These are phyloP conservation scores for Phialocephala subalpina DNA, from an alignment of 2,329 filamentous ascomycete species.

Conservation along the genomic window DNA sequence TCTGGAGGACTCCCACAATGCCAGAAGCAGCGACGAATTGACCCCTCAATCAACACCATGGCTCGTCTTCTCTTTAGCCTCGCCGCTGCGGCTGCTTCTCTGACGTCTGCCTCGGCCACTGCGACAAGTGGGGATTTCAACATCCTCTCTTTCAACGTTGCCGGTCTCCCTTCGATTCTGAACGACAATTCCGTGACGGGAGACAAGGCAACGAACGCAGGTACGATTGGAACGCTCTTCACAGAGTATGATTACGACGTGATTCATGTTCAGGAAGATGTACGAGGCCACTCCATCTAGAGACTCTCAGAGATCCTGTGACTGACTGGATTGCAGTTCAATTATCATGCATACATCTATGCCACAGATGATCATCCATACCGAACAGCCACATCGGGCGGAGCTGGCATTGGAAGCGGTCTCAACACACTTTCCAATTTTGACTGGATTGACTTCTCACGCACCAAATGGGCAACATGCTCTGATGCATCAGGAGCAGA, in stretches of 20 bases:
- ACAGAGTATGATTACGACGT: conserved; percentile 65
- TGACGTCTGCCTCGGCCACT: conserved; percentile 28
- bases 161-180: conserved; percentile 63
- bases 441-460: conserved; percentile 61
- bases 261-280: conserved; percentile 68
- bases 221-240: conserved; percentile 63
- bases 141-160: conserved; percentile 65
- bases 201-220: conserved; percentile 66
- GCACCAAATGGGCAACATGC: conserved; percentile 67
- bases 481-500: conserved; percentile 62
- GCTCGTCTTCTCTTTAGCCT: conserved; percentile 26
- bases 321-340: conserved; percentile 54
- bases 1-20: not conserved
- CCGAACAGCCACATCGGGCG: conserved; percentile 71
- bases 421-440: conserved; percentile 70
- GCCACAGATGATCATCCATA: conserved; percentile 64
- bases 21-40: not conserved
- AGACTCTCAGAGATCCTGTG: too few species aligned
- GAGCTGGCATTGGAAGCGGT: conserved; percentile 67
- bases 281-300: not conserved
- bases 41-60: conserved; percentile 18
- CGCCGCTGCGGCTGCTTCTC: conserved; percentile 23
- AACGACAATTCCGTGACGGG: conserved; percentile 68
- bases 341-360: conserved; percentile 72
- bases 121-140: conserved; percentile 54